These are phyloP conservation scores for Tetrahymena thermophila DNA, from an alignment of 73 alveolate genomes.

Conservation along the genomic window DNA sequence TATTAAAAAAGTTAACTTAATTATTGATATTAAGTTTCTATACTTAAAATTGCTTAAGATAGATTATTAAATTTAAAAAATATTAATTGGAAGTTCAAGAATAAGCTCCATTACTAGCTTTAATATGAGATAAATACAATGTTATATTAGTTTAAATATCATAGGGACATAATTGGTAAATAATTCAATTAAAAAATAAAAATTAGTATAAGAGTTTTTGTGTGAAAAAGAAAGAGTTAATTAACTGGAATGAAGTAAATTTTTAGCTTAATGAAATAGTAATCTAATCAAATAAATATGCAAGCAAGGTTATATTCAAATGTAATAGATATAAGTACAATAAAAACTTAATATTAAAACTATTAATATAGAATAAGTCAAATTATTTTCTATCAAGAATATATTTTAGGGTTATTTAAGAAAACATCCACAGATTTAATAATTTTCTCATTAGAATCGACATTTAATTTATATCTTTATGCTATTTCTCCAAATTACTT, in stretches of 20 bases:
- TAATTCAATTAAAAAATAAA: no score
- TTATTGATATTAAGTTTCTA: not conserved
- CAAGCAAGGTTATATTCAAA: not conserved
- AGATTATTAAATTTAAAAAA: no score
- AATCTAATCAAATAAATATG: not conserved
- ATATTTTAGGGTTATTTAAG: conserved; percentile 40
- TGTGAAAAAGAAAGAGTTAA: no score
- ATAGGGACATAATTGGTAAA: no score
- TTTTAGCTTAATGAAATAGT: no score
- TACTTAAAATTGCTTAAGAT: not conserved
- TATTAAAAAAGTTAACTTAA: no score
- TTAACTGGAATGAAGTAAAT: not conserved
- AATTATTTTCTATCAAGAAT: conserved; percentile 11
- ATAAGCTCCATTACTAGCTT: no score
- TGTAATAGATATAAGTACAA: not conserved
- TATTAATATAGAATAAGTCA: not conserved
- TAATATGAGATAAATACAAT: no score
- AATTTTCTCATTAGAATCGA: conserved; percentile 26
- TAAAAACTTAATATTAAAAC: no score
- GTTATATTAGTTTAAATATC: no score
- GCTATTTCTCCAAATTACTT: conserved; percentile 21
- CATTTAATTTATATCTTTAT: conserved; percentile 16
- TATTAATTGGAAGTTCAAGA: no score
- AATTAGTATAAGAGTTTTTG: no score
- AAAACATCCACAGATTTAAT: conserved; percentile 35